A percentile compares a stretch with the other conserved stretches of the same genome.
Evolutionary conservation across 2,329 filamentous ascomycete genomes (phyloP).

Genomic region (Clarireedia paspali): DNA sequence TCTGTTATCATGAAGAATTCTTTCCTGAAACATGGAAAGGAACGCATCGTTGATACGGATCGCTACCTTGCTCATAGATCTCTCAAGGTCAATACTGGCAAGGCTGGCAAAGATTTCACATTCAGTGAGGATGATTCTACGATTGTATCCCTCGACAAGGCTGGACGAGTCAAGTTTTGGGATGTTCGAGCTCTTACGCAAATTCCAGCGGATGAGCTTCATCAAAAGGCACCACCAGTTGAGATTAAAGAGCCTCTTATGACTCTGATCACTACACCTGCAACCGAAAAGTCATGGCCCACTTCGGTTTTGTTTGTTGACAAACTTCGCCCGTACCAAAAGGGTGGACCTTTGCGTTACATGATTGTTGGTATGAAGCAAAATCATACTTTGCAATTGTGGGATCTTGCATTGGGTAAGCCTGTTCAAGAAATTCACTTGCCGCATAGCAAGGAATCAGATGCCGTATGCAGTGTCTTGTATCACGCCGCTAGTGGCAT

Average conservation of each 20-base stretch:
- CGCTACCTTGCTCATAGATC: conserved; percentile 80
- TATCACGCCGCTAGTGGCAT: conserved; percentile 92
- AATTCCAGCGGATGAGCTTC: conserved; percentile 20
- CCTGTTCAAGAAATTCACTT: conserved; percentile 96
- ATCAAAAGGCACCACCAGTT: conserved; percentile 34
- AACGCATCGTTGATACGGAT: conserved; percentile 74
- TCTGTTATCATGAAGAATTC: conserved; percentile 55
- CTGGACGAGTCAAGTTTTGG: conserved; percentile 95
- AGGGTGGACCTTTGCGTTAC: conserved; percentile 83
- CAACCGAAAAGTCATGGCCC: conserved; percentile 91
- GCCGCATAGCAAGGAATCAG: conserved; percentile 90
- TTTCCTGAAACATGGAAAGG: conserved; percentile 55
- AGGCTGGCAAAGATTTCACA: conserved; percentile 95
- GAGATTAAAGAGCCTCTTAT: conserved; percentile 82
- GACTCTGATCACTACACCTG: conserved; percentile 78
- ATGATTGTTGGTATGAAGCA: conserved; percentile 98
- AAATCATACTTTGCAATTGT: conserved; percentile 96
- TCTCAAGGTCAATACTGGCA: conserved; percentile 91
- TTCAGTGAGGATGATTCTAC: conserved; percentile 96
- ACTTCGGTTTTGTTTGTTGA: conserved; percentile 94
- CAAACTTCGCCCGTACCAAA: conserved; percentile 88
- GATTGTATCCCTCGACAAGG: conserved; percentile 94
- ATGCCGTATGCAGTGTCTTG: conserved; percentile 94
- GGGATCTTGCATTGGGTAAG: conserved; percentile 93
- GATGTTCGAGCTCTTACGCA: conserved; percentile 75